phyloP scores from a whole-genome alignment of 441 rosid genomes.

The Gossypium laxum region DNA sequence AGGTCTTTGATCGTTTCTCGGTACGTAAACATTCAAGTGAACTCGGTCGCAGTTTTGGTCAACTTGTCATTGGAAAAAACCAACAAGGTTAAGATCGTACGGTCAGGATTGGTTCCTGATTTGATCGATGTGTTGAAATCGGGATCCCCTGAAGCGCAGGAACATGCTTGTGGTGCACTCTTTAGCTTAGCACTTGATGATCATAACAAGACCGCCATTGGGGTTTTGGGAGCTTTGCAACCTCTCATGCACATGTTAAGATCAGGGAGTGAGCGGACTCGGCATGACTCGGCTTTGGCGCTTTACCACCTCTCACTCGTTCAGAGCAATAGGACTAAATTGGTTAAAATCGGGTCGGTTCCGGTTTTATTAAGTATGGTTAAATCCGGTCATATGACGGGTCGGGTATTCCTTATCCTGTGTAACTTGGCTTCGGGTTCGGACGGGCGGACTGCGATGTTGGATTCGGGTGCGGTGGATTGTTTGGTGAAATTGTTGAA shows the following conservation, averaged over 20 bases:
- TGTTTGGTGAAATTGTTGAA: slow-evolving; percentile 45
- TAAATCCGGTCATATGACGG: slow-evolving; percentile 41
- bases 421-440: slow-evolving; percentile 44
- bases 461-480: slow-evolving; percentile 73
- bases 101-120: slow-evolving; percentile 69
- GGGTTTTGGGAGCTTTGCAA: slow-evolving; percentile 68
- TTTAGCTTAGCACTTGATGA: slow-evolving; percentile 75
- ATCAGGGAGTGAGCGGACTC: slow-evolving; percentile 47
- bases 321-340: slow-evolving; percentile 53
- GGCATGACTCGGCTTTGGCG: slow-evolving; percentile 66
- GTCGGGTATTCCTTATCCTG: slow-evolving; percentile 41
- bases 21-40: slow-evolving; percentile 55
- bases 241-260: slow-evolving; percentile 57
- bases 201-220: slow-evolving; percentile 68
- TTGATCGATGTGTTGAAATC: slow-evolving; percentile 57
- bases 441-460: slow-evolving; percentile 44
- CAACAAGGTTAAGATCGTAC: slow-evolving; percentile 65
- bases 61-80: slow-evolving; percentile 57
- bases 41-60: slow-evolving; percentile 60
- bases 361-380: slow-evolving; percentile 43
- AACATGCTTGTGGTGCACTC: slow-evolving; percentile 68
- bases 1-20: slow-evolving; percentile 40
- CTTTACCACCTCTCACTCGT: slow-evolving; percentile 68
- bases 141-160: slow-evolving; percentile 62
- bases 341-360: slow-evolving; percentile 56